Conservation (phyloP, 805 yeast genomes). For the Metschnikowia lachancei region DNA sequence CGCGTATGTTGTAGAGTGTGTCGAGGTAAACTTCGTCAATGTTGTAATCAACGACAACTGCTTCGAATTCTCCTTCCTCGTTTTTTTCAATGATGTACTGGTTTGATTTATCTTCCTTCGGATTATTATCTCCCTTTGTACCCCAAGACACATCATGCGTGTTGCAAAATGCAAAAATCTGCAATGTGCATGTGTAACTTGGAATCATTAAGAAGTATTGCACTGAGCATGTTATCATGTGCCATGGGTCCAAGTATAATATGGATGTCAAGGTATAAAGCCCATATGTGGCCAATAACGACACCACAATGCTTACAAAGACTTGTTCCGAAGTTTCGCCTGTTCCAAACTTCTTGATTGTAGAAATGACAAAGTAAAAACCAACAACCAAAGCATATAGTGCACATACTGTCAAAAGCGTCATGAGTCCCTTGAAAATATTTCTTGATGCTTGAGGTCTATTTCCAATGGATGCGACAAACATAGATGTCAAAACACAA, state of each 20-base stretch:
- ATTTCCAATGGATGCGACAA: slow-evolving; percentile 93
- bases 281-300: slow-evolving; percentile 89
- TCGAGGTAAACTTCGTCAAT: slow-evolving; percentile 81
- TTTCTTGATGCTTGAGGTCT: slow-evolving; percentile 94
- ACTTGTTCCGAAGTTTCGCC: slow-evolving; percentile 46
- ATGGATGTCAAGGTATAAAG: slow-evolving; percentile 78
- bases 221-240: slow-evolving; percentile 76
- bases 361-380: slow-evolving; percentile 65
- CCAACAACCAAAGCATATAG: slow-evolving; percentile 80
- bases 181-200: slow-evolving; percentile 86
- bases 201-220: slow-evolving; percentile 92
- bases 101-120: slow-evolving; percentile 61
- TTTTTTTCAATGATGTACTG: slow-evolving; percentile 79
- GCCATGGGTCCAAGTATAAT: slow-evolving; percentile 95
- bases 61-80: slow-evolving; percentile 74
- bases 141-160: slow-evolving; percentile 99
- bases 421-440: slow-evolving; percentile 69
- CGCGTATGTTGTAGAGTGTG: slow-evolving; percentile 67
- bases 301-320: slow-evolving; percentile 75
- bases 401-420: slow-evolving; percentile 74
- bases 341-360: slow-evolving; percentile 43
- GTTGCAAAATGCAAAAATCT: slow-evolving; percentile 95
- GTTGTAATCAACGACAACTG: slow-evolving; percentile 79
- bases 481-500: slow-evolving; percentile 80
- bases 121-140: slow-evolving; percentile 88